Evolutionary conservation across 192 early-diverging fungal species (phyloP), one percentile per base, ranked within the genome.

Genomic region (Dissophora globulifera): DNA sequence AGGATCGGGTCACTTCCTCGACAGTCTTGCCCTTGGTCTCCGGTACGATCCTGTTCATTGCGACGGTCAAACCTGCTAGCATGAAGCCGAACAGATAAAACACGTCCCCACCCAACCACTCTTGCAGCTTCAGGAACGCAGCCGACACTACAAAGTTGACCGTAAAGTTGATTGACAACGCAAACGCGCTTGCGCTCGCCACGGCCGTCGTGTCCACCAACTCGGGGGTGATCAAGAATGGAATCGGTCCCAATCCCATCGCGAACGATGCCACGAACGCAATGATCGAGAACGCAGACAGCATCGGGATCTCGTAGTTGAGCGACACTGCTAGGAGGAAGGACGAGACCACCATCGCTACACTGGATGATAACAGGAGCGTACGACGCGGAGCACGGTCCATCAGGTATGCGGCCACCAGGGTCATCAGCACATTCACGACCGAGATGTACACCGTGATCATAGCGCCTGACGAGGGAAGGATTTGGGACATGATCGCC

Each of bases 201-300:
- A 87, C 83, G 0, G 84, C 90, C 20, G 78, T 72, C 20, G 89
- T 91, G n/a, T 90, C 90, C 1, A 93, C 86, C 15, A 93, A 59
- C 78, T 93, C 92, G 16, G 90, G 88, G 7, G 88, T 86, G 17
- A 89, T 88, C 27, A 93, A 58, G 45, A 92, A 97, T 2, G 95
- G 92, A 53, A 97, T 93, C n/a, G 92, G 91, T 4, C 95, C 95
- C 9, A 88, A 71, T 42, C 86, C 95, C 61, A 91, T 82, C 11
- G 86, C 93, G 84, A 90, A 97, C 11, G 87, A 68, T 1, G 87
- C 92, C 16, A 94, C 93, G 82, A 93, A 90, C 16, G 82, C 88
- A 62, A 95, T 87, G 15, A 91, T 76, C 20, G 89, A 85, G 54
- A 91, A 61, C 3, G 88, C 83, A 0, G 88, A 82, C 20, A 92